phyloP scores from a whole-genome alignment of 176 grass and related monocot genomes.

The Rhynchospora tenuis region DNA sequence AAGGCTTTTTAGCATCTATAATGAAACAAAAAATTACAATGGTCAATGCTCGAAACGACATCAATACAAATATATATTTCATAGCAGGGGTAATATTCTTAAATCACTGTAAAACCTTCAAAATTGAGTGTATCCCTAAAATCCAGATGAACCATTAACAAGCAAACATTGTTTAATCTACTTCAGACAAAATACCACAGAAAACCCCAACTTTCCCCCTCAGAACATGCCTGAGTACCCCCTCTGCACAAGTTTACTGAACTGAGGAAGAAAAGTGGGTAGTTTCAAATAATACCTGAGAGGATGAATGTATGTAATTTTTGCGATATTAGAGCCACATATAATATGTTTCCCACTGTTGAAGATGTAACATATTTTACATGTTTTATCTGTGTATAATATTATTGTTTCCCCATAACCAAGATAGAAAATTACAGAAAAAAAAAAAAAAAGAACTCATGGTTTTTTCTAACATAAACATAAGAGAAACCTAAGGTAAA shows the following conservation, averaged over 20 bases:
- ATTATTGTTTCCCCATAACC: slow-evolving; percentile 2
- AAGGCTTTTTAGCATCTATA: slow-evolving; percentile 79
- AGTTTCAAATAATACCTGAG: not conserved
- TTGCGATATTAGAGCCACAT: not conserved
- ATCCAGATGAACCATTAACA: not conserved
- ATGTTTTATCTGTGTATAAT: not conserved
- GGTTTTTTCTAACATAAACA: not conserved
- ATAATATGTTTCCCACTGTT: not conserved
- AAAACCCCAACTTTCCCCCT: not conserved
- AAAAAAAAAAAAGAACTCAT: not conserved
- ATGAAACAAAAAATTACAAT: not conserved
- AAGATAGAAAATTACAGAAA: not conserved
- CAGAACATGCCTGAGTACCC: not conserved
- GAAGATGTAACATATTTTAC: not conserved
- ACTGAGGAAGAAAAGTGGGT: not conserved
- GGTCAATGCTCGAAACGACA: not conserved
- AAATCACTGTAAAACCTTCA: not conserved
- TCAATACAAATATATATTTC: not conserved
- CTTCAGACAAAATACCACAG: not conserved
- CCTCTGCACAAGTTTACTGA: not conserved
- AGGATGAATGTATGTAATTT: not conserved
- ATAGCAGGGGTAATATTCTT: not conserved
- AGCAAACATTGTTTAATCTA: not conserved
- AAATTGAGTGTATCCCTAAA: not conserved
- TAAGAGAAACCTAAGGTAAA: not conserved